Percentiles rank a stretch among this genome's conserved stretches.
These are phyloP conservation scores for Mycena crocata DNA, from an alignment of 768 basidiomycete genomes.

Conservation along the genomic window DNA sequence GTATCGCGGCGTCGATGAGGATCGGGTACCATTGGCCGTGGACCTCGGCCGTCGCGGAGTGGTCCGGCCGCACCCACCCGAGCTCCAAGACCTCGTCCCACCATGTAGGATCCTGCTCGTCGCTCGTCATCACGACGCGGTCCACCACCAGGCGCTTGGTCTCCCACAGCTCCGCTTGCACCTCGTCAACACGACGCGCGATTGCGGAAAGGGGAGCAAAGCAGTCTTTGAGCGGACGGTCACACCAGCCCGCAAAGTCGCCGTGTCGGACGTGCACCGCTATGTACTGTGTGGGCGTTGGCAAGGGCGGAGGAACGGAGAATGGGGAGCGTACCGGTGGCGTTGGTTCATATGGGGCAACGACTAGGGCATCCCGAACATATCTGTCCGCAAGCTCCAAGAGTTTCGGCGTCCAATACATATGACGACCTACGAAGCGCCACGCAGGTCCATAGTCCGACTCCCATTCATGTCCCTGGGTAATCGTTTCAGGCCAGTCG, in stretches of 20 bases:
- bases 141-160: conserved; percentile 36
- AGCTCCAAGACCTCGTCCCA: conserved; percentile 42
- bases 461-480: conserved; percentile 42
- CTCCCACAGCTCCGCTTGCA: conserved; percentile 41
- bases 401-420: conserved; percentile 42
- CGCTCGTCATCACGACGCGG: conserved; percentile 53
- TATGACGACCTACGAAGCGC: conserved; percentile 45
- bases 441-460: conserved; percentile 48
- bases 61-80: conserved; percentile 49
- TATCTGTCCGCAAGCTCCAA: conserved; percentile 38
- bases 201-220: conserved; percentile 43
- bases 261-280: conserved; percentile 48
- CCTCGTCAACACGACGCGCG: conserved; percentile 45
- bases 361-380: conserved; percentile 33
- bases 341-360: conserved; percentile 30
- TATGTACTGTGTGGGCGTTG: conserved; percentile 41
- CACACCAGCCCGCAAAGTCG: conserved; percentile 47
- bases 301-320: conserved; percentile 31
- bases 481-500: neutral
- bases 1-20: conserved; percentile 61
- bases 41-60: conserved; percentile 43
- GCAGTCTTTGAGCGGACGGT: conserved; percentile 40
- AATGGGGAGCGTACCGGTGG: conserved; percentile 40
- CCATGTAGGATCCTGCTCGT: conserved; percentile 48
- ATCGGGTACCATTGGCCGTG: conserved; percentile 57